Evolutionary conservation across 768 basidiomycete species (phyloP).

Genomic region (Tremella yokohamensis): DNA sequence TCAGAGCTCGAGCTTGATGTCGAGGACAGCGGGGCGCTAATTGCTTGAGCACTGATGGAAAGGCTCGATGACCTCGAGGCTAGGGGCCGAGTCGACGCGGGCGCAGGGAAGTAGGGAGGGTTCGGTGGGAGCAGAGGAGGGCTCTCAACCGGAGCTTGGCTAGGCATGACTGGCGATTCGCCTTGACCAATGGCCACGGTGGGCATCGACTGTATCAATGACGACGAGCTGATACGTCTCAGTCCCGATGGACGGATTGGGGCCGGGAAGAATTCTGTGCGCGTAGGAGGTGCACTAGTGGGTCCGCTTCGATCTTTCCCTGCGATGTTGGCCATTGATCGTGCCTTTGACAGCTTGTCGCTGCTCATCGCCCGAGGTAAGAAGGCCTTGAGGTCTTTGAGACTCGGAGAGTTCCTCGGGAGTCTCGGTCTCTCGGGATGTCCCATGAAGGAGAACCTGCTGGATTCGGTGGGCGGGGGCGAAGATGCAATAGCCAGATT

Average conservation of each 20-base stretch:
- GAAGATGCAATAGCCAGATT: conserved; percentile 2
- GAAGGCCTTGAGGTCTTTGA: conserved; percentile 37
- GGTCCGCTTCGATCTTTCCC: conserved; percentile 13
- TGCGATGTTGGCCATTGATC: conserved; percentile 34
- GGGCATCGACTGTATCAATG: background rate
- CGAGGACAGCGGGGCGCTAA: conserved; percentile 7
- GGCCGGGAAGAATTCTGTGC: conserved; percentile 14
- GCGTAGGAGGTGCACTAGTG: conserved; percentile 11
- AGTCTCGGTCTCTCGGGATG: conserved; percentile 15
- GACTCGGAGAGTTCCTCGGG: conserved; percentile 33
- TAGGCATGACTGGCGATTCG: background rate
- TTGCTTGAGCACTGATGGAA: no score
- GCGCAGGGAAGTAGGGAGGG: conserved; percentile 36
- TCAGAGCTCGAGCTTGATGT: conserved; percentile 16
- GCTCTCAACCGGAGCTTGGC: conserved; percentile 26
- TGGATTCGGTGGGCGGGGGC: background rate
- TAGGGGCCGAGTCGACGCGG: conserved; percentile 3
- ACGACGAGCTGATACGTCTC: conserved; percentile 3
- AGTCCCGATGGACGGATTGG: background rate
- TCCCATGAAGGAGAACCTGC: conserved; percentile 4
- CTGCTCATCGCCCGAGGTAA: conserved; percentile 16
- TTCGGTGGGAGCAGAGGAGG: conserved; percentile 41
- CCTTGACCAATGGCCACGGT: no score
- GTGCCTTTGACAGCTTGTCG: conserved; percentile 30
- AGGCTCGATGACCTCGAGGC: no score